These are phyloP conservation scores for Diplodia mutila DNA, from an alignment of 2,329 filamentous ascomycete genomes.

Conservation along the genomic window DNA sequence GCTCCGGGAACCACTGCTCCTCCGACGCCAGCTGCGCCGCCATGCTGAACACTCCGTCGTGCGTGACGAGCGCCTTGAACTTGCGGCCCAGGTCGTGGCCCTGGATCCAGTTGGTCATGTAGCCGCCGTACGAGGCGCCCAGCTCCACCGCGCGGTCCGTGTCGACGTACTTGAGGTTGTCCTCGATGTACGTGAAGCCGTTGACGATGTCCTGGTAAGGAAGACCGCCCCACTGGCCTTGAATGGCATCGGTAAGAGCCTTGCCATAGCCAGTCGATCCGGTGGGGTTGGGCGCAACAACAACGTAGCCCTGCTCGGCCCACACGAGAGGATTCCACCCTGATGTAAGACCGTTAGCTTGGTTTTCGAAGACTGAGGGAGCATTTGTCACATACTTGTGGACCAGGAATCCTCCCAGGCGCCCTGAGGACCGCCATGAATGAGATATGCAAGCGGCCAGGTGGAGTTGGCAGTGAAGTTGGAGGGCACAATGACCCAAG, in stretches of 20 bases:
- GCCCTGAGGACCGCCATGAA: constrained; percentile 82
- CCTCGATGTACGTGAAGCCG: constrained; percentile 73
- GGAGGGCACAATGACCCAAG: constrained; percentile 66
- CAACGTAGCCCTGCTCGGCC: constrained; percentile 85
- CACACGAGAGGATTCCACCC: constrained; percentile 86
- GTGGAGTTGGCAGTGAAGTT: constrained; percentile 70
- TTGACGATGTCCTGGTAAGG: constrained; percentile 83
- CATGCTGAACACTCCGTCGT: constrained; percentile 80
- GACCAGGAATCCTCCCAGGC: constrained; percentile 78
- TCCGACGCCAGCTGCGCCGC: constrained; percentile 55
- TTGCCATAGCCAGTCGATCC: constrained; percentile 84
- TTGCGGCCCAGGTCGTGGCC: constrained; percentile 79
- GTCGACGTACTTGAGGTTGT: constrained; percentile 70
- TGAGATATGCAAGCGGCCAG: constrained; percentile 77
- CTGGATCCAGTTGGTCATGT: constrained; percentile 78
- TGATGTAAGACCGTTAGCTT: no score
- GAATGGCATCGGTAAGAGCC: constrained; percentile 74
- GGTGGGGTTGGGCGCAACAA: constrained; percentile 80
- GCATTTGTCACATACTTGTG: constrained; percentile 47
- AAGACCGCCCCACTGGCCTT: constrained; percentile 78
- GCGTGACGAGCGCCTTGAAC: constrained; percentile 86
- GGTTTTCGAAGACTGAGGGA: no score
- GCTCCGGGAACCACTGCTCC: constrained; percentile 57
- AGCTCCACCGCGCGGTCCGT: constrained; percentile 70
- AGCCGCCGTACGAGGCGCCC: constrained; percentile 60